Percentiles rank a stretch among this genome's conserved stretches.
These are phyloP conservation scores for Trichophyton benhamiae DNA, from an alignment of 2,329 filamentous ascomycete species.

Conservation along the genomic window DNA sequence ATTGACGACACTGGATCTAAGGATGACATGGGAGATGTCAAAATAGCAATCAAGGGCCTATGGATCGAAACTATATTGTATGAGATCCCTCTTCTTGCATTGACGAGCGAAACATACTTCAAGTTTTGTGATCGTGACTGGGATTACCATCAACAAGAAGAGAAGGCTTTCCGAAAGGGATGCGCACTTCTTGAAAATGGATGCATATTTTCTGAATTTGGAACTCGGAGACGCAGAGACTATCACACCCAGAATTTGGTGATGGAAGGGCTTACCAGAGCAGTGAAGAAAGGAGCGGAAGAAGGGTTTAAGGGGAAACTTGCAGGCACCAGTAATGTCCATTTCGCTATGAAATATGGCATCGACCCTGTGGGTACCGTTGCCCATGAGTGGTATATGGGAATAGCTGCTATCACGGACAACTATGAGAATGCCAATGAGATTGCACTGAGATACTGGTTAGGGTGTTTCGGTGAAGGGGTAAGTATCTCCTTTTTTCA, in stretches of 20 bases:
- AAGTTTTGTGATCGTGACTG: constrained; percentile 91
- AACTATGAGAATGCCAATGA: constrained; percentile 80
- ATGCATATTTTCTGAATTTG: constrained; percentile 88
- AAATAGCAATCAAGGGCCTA: constrained; percentile 63
- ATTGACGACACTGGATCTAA: constrained; percentile 47
- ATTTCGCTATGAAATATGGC: constrained; percentile 86
- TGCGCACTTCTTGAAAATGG: constrained; percentile 63
- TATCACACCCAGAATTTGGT: constrained; percentile 93
- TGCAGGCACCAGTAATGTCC: constrained; percentile 87
- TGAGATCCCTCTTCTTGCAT: constrained; percentile 83
- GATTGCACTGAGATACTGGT: constrained; percentile 74
- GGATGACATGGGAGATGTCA: constrained; percentile 58
- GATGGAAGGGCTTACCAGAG: constrained; percentile 70
- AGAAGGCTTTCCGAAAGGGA: constrained; percentile 74
- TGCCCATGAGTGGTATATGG: constrained; percentile 99
- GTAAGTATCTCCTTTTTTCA: constrained; percentile 26
- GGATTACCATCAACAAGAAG: constrained; percentile 75
- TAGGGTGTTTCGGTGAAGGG: constrained; percentile 75
- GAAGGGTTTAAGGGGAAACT: constrained; percentile 59
- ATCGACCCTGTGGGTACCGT: constrained; percentile 77
- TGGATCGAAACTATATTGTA: constrained; percentile 97
- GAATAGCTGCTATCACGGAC: constrained; percentile 77
- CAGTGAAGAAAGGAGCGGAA: constrained; percentile 56
- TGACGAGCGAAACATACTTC: constrained; percentile 95
- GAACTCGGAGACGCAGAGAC: constrained; percentile 74